Evolutionary conservation across 164 flowering plant genomes (phyloP).

Genomic region (Saururus chinensis): DNA sequence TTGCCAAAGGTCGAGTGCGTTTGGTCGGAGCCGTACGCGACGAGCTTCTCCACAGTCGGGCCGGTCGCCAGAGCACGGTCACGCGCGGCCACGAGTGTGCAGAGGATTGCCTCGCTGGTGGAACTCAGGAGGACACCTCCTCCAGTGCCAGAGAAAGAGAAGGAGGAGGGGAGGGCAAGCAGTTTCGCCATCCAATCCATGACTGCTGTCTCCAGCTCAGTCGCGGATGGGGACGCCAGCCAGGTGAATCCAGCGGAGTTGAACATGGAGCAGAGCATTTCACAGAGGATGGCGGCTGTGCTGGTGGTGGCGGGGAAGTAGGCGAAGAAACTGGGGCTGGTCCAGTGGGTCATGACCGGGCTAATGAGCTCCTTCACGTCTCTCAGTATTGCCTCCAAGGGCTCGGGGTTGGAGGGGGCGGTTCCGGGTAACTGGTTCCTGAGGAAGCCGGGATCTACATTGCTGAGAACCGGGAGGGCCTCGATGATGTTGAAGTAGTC

Average conservation of each 20-base stretch:
- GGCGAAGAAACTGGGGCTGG: constrained; percentile 57
- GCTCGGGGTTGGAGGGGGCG: constrained; percentile 37
- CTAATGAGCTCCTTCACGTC: constrained; percentile 27
- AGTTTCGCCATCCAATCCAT: constrained; percentile 46
- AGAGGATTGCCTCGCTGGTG: constrained; percentile 40
- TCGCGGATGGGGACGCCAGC: constrained; percentile 52
- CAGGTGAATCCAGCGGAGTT: constrained; percentile 55
- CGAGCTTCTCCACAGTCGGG: constrained; percentile 24
- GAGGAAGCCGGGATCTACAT: no score
- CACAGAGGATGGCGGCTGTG: constrained; percentile 43
- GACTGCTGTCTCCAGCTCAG: constrained; percentile 50
- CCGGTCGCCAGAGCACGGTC: constrained; percentile 19
- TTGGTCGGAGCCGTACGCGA: constrained; percentile 55
- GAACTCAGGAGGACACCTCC: constrained; percentile 50
- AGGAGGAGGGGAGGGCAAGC: constrained; percentile 35
- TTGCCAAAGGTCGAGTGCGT: constrained; percentile 44
- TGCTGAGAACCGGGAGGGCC: no score
- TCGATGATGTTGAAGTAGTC: no score
- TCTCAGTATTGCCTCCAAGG: constrained; percentile 23
- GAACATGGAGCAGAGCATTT: constrained; percentile 43
- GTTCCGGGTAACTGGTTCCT: no score
- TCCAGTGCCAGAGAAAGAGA: constrained; percentile 36
- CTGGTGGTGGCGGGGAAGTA: no score
- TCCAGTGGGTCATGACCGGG: constrained; percentile 58
- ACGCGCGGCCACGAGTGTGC: constrained; percentile 42